These are phyloP conservation scores for Neonectria neomacrospora DNA, from an alignment of 2,329 filamentous ascomycete genomes.

Conservation along the genomic window DNA sequence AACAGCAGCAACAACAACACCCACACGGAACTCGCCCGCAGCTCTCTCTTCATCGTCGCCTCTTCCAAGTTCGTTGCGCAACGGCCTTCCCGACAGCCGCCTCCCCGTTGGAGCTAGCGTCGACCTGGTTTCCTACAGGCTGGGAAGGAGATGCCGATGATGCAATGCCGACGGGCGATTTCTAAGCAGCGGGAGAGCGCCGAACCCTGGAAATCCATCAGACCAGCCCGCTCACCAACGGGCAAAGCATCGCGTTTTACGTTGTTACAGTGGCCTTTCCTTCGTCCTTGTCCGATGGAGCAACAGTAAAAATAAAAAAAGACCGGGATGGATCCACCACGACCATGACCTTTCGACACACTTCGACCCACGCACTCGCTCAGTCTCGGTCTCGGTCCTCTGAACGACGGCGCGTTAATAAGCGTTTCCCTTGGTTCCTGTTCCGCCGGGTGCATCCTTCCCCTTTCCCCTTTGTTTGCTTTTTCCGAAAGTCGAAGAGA, in stretches of 20 bases:
- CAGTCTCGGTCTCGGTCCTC: conserved; percentile 25
- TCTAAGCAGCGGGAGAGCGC: conserved; percentile 37
- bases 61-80: neutral
- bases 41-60: neutral
- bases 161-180: conserved; percentile 43
- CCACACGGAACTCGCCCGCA: neutral
- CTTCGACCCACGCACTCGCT: conserved; percentile 30
- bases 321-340: conserved; percentile 11
- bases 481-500: neutral
- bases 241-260: neutral
- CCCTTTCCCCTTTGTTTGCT: neutral
- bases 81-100: conserved; percentile 20
- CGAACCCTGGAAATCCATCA: neutral
- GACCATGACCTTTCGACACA: conserved; percentile 11
- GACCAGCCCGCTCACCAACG: neutral
- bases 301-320: too few species aligned
- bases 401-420: conserved; percentile 27
- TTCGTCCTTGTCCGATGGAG: neutral
- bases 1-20: neutral
- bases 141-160: conserved; percentile 36
- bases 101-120: conserved; percentile 37
- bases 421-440: conserved; percentile 27
- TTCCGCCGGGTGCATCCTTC: neutral
- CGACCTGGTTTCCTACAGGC: conserved; percentile 3
- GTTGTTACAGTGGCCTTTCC: too few species aligned